A percentile compares a stretch with the other conserved stretches of the same genome.
These are phyloP conservation scores for Quercus parvula DNA, from an alignment of 306 rosid species.

Conservation along the genomic window DNA sequence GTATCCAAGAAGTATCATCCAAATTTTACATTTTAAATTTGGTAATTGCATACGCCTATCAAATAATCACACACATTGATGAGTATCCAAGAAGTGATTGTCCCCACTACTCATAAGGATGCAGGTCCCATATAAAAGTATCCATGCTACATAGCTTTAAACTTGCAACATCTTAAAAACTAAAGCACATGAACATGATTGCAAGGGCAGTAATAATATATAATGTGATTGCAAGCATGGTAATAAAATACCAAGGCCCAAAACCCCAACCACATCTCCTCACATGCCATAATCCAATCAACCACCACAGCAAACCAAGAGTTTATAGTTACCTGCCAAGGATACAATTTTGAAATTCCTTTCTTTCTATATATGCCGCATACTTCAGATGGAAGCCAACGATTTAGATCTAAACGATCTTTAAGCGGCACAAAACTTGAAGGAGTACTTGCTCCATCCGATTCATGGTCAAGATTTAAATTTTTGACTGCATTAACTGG, in stretches of 20 bases:
- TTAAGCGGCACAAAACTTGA: constrained; percentile 51
- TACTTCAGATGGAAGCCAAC: constrained; percentile 89
- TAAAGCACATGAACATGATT: neutral
- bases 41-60: neutral
- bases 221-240: no score
- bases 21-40: neutral
- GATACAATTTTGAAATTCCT: constrained; percentile 81
- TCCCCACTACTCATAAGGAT: neutral
- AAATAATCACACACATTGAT: neutral
- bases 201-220: no score
- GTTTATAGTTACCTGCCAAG: constrained; percentile 75
- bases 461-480: constrained; percentile 30
- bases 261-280: neutral
- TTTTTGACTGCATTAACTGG: constrained; percentile 32
- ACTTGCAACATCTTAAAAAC: neutral
- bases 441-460: constrained; percentile 59
- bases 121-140: neutral
- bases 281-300: neutral
- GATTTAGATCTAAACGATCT: constrained; percentile 52
- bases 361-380: constrained; percentile 70
- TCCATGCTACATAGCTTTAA: neutral
- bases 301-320: neutral
- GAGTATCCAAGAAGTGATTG: neutral
- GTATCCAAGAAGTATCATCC: neutral
- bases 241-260: no score